Percentiles rank a stretch among this genome's conserved stretches.
phyloP scores from a whole-genome alignment of 2,329 filamentous ascomycete species.

The Aspergillus costaricaensis region DNA sequence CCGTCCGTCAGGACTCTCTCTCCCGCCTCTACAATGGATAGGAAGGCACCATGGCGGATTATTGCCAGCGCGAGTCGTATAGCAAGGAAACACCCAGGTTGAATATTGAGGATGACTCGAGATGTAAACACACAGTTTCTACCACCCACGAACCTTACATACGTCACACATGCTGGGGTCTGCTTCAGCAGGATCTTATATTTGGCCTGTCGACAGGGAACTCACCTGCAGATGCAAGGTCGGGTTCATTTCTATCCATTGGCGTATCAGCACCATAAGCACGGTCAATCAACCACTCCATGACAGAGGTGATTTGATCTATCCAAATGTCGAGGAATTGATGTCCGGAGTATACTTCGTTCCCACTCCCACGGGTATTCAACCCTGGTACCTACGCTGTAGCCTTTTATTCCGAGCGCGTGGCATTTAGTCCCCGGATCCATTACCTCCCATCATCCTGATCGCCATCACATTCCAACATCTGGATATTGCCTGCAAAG shows the following conservation, averaged over 20 bases:
- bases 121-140: too few species aligned
- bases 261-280: conserved; percentile 5
- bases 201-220: conserved; percentile 11
- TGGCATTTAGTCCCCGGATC: conserved; percentile 3
- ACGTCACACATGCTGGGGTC: conserved; percentile 5
- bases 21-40: too few species aligned
- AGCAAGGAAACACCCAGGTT: too few species aligned
- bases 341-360: conserved; percentile 3
- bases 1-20: not conserved
- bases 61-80: too few species aligned
- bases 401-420: not conserved
- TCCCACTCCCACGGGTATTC: not conserved
- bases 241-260: conserved; percentile 2
- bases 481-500: not conserved
- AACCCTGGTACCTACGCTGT: conserved; percentile 2
- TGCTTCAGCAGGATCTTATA: conserved; percentile 3
- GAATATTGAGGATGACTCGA: too few species aligned
- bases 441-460: not conserved
- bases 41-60: too few species aligned
- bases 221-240: conserved; percentile 14
- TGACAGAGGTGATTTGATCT: conserved; percentile 4
- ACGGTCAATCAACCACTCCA: not conserved
- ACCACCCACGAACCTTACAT: not conserved
- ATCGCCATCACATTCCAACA: not conserved
- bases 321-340: conserved; percentile 2